Evolutionary conservation across 208 protist species (phyloP).

Genomic region (Leptomonas seymouri): DNA sequence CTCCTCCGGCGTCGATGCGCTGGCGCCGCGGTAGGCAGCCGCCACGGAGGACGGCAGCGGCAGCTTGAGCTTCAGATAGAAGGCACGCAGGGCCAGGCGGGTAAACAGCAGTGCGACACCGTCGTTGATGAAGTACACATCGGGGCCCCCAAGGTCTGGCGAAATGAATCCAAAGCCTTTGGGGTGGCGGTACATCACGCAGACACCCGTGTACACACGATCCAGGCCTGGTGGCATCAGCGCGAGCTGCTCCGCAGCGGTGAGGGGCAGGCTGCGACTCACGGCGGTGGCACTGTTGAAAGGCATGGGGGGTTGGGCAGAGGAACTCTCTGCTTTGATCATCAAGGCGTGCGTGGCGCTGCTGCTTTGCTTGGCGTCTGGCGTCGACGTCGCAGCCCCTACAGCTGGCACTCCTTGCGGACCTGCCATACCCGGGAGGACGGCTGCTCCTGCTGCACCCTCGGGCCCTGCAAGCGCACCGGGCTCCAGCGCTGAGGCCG

Average conservation of each 20-base stretch:
- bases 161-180: constrained; percentile 84
- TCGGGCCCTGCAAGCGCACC: not conserved
- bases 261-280: constrained; percentile 20
- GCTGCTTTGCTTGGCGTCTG: not conserved
- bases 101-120: constrained; percentile 69
- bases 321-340: no score
- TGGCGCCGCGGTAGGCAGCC: constrained; percentile 4
- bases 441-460: not conserved
- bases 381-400: not conserved
- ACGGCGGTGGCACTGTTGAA: not conserved
- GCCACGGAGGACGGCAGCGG: constrained; percentile 31
- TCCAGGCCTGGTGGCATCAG: constrained; percentile 69
- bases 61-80: constrained; percentile 33
- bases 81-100: constrained; percentile 52
- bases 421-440: not conserved
- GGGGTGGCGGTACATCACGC: constrained; percentile 62
- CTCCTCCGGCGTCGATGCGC: not conserved
- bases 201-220: constrained; percentile 51
- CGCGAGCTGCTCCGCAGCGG: constrained; percentile 68
- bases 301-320: not conserved
- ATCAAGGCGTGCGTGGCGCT: no score
- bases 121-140: constrained; percentile 82
- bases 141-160: constrained; percentile 71
- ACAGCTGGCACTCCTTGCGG: not conserved
- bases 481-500: no score